Evolutionary conservation across 2,329 filamentous ascomycete species (phyloP).

Genomic region (Diaporthe sp.): DNA sequence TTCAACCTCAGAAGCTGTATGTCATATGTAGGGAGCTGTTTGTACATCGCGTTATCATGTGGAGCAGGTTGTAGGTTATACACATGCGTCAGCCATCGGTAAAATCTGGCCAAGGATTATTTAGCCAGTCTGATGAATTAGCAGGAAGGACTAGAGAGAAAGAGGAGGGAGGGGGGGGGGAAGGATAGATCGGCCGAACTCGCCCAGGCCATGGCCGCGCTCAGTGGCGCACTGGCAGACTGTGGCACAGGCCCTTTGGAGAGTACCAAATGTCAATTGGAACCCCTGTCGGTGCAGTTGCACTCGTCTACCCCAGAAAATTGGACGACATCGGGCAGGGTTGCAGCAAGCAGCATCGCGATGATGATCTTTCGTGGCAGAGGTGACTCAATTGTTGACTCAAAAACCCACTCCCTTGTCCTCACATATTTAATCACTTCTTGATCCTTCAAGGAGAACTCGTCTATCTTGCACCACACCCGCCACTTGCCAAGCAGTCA

Average conservation of each 20-base stretch:
- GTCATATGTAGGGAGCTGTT: no score
- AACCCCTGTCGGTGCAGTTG: not conserved
- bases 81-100: not conserved
- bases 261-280: not conserved
- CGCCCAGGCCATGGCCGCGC: not conserved
- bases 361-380: not conserved
- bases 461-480: not conserved
- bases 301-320: constrained; percentile 32
- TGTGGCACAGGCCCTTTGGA: not conserved
- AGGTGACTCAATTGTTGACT: constrained; percentile 30
- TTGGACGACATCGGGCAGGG: constrained; percentile 15
- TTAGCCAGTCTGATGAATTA: not conserved
- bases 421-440: not conserved
- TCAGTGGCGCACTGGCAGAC: constrained; percentile 3
- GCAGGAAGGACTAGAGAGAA: not conserved
- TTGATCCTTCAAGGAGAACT: not conserved
- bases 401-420: not conserved
- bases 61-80: not conserved
- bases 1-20: no score
- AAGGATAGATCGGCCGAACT: not conserved
- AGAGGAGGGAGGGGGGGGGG: not conserved
- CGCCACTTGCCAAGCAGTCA: not conserved
- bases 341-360: constrained; percentile 4
- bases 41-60: not conserved
- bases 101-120: not conserved